Percentiles rank a stretch among this genome's conserved stretches.
These are phyloP conservation scores for Coffea canephora DNA, from an alignment of 257 asterid species.

Conservation along the genomic window DNA sequence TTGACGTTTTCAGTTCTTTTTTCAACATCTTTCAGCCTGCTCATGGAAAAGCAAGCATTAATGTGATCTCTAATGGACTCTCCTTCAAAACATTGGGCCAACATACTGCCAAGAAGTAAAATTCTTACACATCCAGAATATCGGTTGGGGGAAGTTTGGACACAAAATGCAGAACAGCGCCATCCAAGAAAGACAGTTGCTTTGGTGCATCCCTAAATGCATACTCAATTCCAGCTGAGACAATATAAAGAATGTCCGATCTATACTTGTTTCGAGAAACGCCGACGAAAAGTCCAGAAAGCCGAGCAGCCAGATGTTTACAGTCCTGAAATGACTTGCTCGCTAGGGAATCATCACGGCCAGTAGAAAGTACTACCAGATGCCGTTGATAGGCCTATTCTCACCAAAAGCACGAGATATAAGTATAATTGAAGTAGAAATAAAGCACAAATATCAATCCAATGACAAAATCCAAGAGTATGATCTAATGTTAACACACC, in stretches of 20 bases:
- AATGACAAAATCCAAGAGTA: background rate
- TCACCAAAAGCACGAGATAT: slow-evolving; percentile 14
- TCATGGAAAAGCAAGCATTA: slow-evolving; percentile 4
- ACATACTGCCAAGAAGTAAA: slow-evolving; percentile 13
- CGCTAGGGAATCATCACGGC: slow-evolving; percentile 43
- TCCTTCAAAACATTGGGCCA: background rate
- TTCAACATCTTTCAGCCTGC: slow-evolving; percentile 66
- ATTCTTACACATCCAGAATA: slow-evolving; percentile 76
- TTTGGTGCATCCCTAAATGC: slow-evolving; percentile 83
- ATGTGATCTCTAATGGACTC: background rate
- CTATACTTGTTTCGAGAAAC: slow-evolving; percentile 77
- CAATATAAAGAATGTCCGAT: slow-evolving; percentile 63
- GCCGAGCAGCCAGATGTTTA: slow-evolving; percentile 76
- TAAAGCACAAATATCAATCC: background rate
- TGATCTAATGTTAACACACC: background rate
- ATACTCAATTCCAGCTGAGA: slow-evolving; percentile 68
- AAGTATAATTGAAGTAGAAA: background rate
- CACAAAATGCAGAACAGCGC: slow-evolving; percentile 72
- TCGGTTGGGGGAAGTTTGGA: slow-evolving; percentile 82
- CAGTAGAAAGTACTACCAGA: slow-evolving; percentile 44
- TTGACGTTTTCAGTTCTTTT: slow-evolving; percentile 61
- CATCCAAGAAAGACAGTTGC: slow-evolving; percentile 81
- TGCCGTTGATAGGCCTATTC: slow-evolving; percentile 68
- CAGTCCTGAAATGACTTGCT: slow-evolving; percentile 72
- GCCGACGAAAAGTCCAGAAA: slow-evolving; percentile 76